phyloP scores from a whole-genome alignment of 208 protist species.

The Crithidia thermophila region DNA sequence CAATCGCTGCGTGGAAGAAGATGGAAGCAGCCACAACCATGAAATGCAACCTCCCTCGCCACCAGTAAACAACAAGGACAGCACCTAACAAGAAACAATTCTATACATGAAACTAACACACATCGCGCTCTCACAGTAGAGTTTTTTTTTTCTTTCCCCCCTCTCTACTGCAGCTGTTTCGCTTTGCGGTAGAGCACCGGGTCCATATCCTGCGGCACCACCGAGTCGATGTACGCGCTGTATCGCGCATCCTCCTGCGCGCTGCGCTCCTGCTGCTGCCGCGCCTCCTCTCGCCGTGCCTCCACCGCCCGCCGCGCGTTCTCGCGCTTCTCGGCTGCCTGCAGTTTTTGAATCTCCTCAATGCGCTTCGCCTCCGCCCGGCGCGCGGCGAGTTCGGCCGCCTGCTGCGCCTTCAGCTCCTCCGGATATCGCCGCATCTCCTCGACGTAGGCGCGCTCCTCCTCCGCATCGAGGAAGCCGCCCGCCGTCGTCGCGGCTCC shows the following conservation, averaged over 20 bases:
- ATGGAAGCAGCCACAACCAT: neutral
- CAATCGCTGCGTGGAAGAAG: neutral
- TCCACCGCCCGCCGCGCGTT: slow-evolving; percentile 45
- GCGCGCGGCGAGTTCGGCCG: slow-evolving; percentile 36
- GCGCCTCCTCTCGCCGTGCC: slow-evolving; percentile 40
- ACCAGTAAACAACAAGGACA: neutral
- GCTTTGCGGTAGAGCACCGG: slow-evolving; percentile 54
- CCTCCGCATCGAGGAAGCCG: slow-evolving; percentile 66
- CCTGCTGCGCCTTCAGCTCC: slow-evolving; percentile 44
- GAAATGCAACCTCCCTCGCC: neutral
- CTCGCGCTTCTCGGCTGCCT: slow-evolving; percentile 72
- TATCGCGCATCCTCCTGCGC: slow-evolving; percentile 64
- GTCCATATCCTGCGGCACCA: slow-evolving; percentile 69
- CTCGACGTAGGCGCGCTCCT: slow-evolving; percentile 60
- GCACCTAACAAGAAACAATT: neutral
- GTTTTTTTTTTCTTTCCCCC: slow-evolving; percentile 16
- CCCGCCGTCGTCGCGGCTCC: slow-evolving; percentile 43
- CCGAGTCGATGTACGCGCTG: slow-evolving; percentile 58
- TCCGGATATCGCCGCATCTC: slow-evolving; percentile 70
- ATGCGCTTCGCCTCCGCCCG: slow-evolving; percentile 45
- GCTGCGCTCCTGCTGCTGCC: slow-evolving; percentile 34
- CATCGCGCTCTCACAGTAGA: neutral
- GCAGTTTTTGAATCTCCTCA: slow-evolving; percentile 55
- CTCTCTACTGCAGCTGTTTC: slow-evolving; percentile 37
- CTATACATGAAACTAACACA: too few species aligned